Evolutionary conservation across 2,329 filamentous ascomycete genomes (phyloP).

Genomic region (Aspergillus persii): DNA sequence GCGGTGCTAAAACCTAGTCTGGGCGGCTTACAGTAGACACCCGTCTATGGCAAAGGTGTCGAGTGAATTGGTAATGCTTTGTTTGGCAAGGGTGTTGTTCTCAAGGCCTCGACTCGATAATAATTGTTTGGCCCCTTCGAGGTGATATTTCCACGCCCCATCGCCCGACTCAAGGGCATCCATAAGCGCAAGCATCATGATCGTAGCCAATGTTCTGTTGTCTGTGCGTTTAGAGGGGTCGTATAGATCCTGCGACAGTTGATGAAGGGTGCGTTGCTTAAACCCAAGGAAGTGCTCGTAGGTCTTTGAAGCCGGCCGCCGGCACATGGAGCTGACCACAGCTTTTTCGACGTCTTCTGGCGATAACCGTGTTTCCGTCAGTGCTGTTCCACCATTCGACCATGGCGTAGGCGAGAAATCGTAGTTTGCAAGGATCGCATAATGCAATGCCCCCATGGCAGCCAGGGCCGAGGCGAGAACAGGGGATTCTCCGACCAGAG

Average conservation of each 20-base stretch:
- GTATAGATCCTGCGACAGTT: constrained; percentile 36
- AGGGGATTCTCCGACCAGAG: constrained; percentile 45
- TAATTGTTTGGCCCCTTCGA: constrained; percentile 51
- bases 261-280: constrained; percentile 48
- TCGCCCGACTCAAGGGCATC: constrained; percentile 52
- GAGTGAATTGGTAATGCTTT: constrained; percentile 31
- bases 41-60: constrained; percentile 39
- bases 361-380: constrained; percentile 19
- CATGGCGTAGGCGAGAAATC: constrained; percentile 35
- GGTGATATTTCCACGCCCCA: constrained; percentile 52
- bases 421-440: constrained; percentile 38
- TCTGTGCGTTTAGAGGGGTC: constrained; percentile 36
- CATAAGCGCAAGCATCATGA: constrained; percentile 51
- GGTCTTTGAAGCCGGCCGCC: constrained; percentile 32
- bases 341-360: constrained; percentile 28
- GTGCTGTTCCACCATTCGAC: constrained; percentile 21
- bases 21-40: constrained; percentile 33
- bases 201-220: constrained; percentile 44
- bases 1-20: not conserved
- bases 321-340: constrained; percentile 30
- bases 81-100: constrained; percentile 12
- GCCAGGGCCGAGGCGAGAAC: constrained; percentile 48
- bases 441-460: constrained; percentile 51
- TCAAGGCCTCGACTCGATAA: constrained; percentile 38
- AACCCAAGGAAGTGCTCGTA: constrained; percentile 45